Evolutionary conservation across 257 asterid genomes (phyloP).

Genomic region (Rubia yunnanensis): DNA sequence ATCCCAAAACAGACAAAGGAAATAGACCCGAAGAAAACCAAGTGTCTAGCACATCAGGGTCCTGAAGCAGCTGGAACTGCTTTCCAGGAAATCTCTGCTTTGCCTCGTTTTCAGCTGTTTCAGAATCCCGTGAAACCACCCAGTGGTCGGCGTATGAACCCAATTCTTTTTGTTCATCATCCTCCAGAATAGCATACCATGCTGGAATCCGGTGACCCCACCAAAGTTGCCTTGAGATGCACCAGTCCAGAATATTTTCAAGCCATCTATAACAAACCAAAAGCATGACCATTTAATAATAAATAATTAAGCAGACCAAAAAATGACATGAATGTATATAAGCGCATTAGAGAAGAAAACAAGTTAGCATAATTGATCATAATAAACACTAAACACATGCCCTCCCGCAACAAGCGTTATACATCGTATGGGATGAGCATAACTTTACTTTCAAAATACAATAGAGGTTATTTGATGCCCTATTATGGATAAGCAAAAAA

Average conservation of each 20-base stretch:
- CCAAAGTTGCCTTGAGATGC: conserved; percentile 98
- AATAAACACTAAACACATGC: neutral
- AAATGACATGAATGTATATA: neutral
- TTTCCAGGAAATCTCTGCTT: conserved; percentile 44
- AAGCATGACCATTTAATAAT: neutral
- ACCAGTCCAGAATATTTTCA: conserved; percentile 95
- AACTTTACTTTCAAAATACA: too few species aligned
- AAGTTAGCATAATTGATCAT: neutral
- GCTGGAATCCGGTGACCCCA: conserved; percentile 98
- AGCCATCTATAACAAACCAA: conserved; percentile 73
- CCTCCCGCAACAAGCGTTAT: neutral
- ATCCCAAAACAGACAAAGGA: conserved; percentile 82
- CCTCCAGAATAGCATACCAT: conserved; percentile 72
- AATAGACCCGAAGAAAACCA: conserved; percentile 98
- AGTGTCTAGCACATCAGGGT: conserved; percentile 91
- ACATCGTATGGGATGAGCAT: neutral
- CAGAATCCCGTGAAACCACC: conserved; percentile 77
- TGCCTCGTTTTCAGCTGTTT: conserved; percentile 66
- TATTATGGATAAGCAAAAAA: neutral
- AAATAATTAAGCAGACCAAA: neutral
- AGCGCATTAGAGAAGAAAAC: neutral
- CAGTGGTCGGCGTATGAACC: conserved; percentile 60
- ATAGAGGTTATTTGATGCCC: neutral
- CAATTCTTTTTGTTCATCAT: conserved; percentile 59
- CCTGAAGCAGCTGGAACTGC: conserved; percentile 59